Conservation (phyloP, 257 asterid genomes). For the Nicotiana tabacum region DNA sequence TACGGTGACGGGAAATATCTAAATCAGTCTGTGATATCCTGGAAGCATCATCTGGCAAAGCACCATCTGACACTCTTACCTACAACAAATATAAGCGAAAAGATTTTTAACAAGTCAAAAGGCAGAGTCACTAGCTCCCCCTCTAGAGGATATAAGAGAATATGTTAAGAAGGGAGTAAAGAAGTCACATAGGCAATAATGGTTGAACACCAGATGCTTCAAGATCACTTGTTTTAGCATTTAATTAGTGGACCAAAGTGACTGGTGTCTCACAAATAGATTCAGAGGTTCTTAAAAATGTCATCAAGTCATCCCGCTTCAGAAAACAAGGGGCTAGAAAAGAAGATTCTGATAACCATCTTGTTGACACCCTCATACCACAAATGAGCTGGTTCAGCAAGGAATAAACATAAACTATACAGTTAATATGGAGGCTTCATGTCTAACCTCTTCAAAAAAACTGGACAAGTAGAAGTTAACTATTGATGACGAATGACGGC, state of each 20-base stretch:
- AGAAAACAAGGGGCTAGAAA: neutral
- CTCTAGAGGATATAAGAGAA: neutral
- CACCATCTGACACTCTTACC: conserved; percentile 71
- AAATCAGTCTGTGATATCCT: conserved; percentile 71
- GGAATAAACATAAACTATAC: neutral
- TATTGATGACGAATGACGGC: neutral
- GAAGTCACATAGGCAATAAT: neutral
- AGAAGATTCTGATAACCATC: conserved; percentile 2
- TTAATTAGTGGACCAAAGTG: neutral
- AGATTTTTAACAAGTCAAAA: neutral
- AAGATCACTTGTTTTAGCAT: neutral
- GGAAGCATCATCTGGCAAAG: conserved; percentile 41
- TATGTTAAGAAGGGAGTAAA: neutral
- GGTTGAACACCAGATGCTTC: conserved; percentile 4
- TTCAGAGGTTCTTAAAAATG: neutral
- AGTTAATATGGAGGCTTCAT: neutral
- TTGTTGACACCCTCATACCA: neutral
- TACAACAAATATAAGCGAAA: conserved; percentile 16
- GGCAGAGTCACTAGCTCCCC: neutral
- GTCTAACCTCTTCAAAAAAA: neutral
- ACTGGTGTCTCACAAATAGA: neutral
- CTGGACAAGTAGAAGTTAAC: neutral
- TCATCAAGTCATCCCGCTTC: neutral
- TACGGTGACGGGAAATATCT: conserved; percentile 63
- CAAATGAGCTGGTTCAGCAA: neutral